Base-by-base conservation (phyloP, 306 rosid genomes). In the Bauhinia variegata region DNA sequence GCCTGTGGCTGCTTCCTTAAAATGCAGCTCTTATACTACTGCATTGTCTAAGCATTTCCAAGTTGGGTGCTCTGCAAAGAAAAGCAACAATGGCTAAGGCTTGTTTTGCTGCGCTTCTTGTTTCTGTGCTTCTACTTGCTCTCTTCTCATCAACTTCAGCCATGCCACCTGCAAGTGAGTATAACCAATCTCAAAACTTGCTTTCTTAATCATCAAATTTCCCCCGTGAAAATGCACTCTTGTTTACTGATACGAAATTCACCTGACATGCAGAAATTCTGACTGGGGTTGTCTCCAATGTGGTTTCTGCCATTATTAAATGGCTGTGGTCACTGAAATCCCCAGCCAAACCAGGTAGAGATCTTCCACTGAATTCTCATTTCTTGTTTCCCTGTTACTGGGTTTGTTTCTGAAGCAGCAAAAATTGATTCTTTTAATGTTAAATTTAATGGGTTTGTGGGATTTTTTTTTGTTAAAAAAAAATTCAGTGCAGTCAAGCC, bases 271-370 rank as follows among this genome's bases (percentile, higher is more conserved):
- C 90, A 93, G 97, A 83, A 76, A 79, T 90, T 82, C 73, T 88
- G 23, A 85, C 90, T 32, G 91, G 91, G 59, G 72, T 89, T 80
- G 91, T 88, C 54, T 76, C 99, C 16, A 95, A 90, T 80, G 90
- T 87, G 78, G 89, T 83, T 50, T 88, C 99, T 77, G 71, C 95
- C 69, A 84, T 93, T 61, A 46, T 95, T 55, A 90, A 88, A 74
- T 86, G 92, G 90, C 71, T 95, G 9, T 88, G 97, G 97, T 88
- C 96, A 19, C 78, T 86, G 39, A 86, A 95, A 78, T 86, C 95
- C 68, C 79, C 89, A 55, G 5, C 91, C 60, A 86, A 88, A 75
- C 76, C 90, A 36, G 87, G 88, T 79, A 75, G 30, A 75, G 69
- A 60, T 80, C 77, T 53, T 46, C 31, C 43, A 54, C n/a, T 61